phyloP scores from a whole-genome alignment of 371 early-diverging fungal genomes.

The Phascolomyces articulosus region DNA sequence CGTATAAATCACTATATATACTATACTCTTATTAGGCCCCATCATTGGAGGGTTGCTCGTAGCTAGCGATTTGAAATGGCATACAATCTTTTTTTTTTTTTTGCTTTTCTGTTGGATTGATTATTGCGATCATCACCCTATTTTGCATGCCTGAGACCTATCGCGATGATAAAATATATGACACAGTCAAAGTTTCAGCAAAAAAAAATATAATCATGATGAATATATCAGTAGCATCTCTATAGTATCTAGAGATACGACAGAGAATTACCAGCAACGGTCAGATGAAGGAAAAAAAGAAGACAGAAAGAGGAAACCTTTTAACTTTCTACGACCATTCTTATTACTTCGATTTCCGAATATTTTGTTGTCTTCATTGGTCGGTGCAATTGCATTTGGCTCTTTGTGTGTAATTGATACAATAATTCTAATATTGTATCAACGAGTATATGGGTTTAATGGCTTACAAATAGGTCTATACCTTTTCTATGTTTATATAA shows the following conservation, averaged over 20 bases:
- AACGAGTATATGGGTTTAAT: conserved; percentile 31
- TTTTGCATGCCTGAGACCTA: not conserved
- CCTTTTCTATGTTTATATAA: not conserved
- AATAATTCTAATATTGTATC: conserved; percentile 34
- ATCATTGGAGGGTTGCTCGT: too few relatives aligned
- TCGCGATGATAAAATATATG: not conserved
- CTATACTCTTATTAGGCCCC: too few relatives aligned
- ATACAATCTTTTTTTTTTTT: too few relatives aligned
- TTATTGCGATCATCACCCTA: too few relatives aligned
- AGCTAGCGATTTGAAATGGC: too few relatives aligned
- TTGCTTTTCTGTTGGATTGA: too few relatives aligned
- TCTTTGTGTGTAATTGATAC: conserved; percentile 46
- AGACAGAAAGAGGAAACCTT: not conserved
- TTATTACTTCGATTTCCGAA: conserved; percentile 48
- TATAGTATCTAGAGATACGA: not conserved
- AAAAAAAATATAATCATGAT: not conserved
- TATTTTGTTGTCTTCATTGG: conserved; percentile 44
- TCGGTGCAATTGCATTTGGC: conserved; percentile 54
- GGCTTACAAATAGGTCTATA: conserved; percentile 35
- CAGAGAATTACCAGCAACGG: not conserved
- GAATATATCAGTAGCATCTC: not conserved
- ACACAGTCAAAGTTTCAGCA: not conserved
- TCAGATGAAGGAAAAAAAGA: not conserved
- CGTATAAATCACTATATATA: too few relatives aligned
- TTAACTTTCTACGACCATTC: conserved; percentile 30